phyloP scores from a whole-genome alignment of 805 yeast species.

The Metschnikowia picachoensis region DNA sequence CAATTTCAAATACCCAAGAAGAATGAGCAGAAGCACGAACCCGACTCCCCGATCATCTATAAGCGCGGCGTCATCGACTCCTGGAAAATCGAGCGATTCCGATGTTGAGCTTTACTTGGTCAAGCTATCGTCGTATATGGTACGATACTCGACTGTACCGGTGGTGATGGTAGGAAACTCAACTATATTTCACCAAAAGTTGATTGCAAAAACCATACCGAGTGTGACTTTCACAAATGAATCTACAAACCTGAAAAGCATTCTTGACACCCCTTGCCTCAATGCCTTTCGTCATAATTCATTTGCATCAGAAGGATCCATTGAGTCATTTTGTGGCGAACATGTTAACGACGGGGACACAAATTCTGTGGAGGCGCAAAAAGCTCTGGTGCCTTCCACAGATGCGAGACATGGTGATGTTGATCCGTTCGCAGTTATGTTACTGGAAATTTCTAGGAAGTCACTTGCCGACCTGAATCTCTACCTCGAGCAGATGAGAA shows the following conservation, averaged over 20 bases:
- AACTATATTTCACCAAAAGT: conserved; percentile 17
- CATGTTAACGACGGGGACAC: background rate
- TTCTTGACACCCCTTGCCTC: conserved; percentile 1
- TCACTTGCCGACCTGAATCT: conserved; percentile 26
- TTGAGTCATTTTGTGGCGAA: conserved; percentile 16
- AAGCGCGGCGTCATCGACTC: background rate
- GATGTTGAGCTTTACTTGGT: conserved; percentile 27
- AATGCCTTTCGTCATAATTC: conserved; percentile 12
- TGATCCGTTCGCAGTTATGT: conserved; percentile 22
- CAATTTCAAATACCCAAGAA: conserved; percentile 40
- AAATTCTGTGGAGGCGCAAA: background rate
- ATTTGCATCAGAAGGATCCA: conserved; percentile 14
- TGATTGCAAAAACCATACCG: conserved; percentile 3
- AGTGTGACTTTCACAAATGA: conserved; percentile 14
- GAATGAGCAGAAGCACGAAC: conserved; percentile 17
- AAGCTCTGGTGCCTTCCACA: background rate
- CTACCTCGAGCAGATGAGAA: conserved; percentile 22
- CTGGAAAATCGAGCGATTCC: conserved; percentile 1
- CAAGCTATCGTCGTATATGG: conserved; percentile 34
- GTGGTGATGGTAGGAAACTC: conserved; percentile 34
- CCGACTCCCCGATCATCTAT: conserved; percentile 8
- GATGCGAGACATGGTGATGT: background rate
- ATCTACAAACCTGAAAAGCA: background rate
- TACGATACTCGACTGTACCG: conserved; percentile 39
- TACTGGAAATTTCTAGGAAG: conserved; percentile 22